Evolutionary conservation across 805 yeast species (phyloP).

Genomic region (Candida boleticola): DNA sequence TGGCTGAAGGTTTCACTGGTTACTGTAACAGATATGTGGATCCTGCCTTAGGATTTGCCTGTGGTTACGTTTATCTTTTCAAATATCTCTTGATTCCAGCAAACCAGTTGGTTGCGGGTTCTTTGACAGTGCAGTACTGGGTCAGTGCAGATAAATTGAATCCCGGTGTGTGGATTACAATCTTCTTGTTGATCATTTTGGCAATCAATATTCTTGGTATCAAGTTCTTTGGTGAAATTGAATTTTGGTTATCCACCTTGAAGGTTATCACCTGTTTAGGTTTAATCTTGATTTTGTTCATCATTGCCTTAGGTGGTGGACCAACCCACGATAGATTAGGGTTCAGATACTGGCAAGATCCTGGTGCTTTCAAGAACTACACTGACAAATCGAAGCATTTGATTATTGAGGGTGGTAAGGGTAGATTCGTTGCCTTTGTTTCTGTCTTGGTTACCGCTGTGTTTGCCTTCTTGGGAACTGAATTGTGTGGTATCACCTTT

Average conservation of each 20-base stretch:
- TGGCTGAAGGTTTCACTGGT: constrained; percentile 64
- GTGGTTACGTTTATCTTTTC: constrained; percentile 63
- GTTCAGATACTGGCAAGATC: constrained; percentile 66
- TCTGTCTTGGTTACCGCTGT: constrained; percentile 65
- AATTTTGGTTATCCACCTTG: constrained; percentile 61
- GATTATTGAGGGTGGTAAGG: constrained; percentile 41
- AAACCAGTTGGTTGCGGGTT: constrained; percentile 63
- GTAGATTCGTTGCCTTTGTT: constrained; percentile 60
- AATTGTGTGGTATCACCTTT: constrained; percentile 67
- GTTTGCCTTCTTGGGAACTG: constrained; percentile 71
- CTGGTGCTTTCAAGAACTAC: constrained; percentile 60
- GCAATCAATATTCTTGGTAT: constrained; percentile 49
- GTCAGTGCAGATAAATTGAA: constrained; percentile 43
- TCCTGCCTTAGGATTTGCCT: constrained; percentile 64
- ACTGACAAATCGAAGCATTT: constrained; percentile 38
- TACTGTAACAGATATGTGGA: constrained; percentile 65
- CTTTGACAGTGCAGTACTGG: constrained; percentile 56
- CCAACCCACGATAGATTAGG: constrained; percentile 74
- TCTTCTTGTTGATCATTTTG: constrained; percentile 42
- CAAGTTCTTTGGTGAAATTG: constrained; percentile 52
- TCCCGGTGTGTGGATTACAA: constrained; percentile 58
- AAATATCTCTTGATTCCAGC: constrained; percentile 57
- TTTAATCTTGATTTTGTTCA: constrained; percentile 59
- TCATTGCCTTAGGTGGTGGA: constrained; percentile 75
- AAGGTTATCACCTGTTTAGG: constrained; percentile 67